Conservation (phyloP, 257 asterid species). For the Cinchona pubescens region DNA sequence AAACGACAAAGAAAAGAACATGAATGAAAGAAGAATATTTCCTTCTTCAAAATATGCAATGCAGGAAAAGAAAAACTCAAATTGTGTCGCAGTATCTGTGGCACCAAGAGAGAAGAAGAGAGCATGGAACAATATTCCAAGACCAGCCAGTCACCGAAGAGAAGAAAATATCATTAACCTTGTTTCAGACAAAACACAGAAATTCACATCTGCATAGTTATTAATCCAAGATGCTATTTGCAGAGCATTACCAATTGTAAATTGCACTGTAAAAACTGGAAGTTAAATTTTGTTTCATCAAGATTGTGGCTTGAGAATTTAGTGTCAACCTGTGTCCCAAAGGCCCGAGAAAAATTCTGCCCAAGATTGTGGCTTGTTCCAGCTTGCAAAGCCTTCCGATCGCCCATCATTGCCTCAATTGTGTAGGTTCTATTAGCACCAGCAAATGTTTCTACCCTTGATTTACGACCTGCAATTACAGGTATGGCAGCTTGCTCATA, state of each 20-base stretch:
- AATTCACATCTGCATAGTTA: too few relatives aligned
- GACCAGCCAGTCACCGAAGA: too few relatives aligned
- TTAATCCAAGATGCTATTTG: too few relatives aligned
- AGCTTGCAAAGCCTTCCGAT: conserved; percentile 93
- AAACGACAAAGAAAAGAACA: too few relatives aligned
- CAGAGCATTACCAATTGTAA: too few relatives aligned
- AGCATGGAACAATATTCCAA: background rate
- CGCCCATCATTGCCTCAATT: conserved; percentile 99
- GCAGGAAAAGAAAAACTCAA: background rate
- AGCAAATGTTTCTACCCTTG: conserved; percentile 89
- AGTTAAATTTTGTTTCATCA: too few relatives aligned
- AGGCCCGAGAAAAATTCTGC: conserved; percentile 96
- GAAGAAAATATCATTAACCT: too few relatives aligned
- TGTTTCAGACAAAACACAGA: too few relatives aligned
- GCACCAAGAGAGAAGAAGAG: background rate
- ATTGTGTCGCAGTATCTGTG: background rate
- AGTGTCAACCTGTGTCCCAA: conserved; percentile 72
- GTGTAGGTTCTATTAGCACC: conserved; percentile 95
- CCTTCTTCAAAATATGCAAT: too few relatives aligned
- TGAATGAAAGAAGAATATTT: background rate
- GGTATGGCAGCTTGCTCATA: conserved; percentile 99
- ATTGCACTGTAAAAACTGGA: too few relatives aligned
- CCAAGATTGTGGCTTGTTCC: conserved; percentile 99
- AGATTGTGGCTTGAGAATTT: too few relatives aligned
- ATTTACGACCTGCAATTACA: conserved; percentile 93